Evolutionary conservation across 139 green algal genomes (phyloP).

Genomic region (Chlamydomonas asymmetrica): DNA sequence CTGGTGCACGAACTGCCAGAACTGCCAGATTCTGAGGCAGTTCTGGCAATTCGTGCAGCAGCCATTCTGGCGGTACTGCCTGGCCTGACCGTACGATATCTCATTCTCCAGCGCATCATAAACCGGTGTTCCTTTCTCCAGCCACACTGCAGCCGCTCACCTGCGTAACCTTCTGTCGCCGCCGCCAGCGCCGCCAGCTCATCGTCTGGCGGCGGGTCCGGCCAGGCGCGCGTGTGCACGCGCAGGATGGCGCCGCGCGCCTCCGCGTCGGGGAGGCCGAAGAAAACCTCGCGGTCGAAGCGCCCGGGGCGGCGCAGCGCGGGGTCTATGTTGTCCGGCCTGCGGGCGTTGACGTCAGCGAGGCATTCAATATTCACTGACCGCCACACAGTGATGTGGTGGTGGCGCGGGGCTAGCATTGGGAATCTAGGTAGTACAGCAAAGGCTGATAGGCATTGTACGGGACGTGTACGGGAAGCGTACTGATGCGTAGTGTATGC

Average conservation of each 20-base stretch:
- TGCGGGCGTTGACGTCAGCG: too few relatives aligned
- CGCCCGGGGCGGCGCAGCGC: constrained; percentile 73
- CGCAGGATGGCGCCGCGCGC: constrained; percentile 33
- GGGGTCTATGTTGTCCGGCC: constrained; percentile 73
- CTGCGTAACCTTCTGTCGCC: constrained; percentile 15
- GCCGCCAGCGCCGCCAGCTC: constrained; percentile 25
- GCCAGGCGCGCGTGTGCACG: constrained; percentile 50
- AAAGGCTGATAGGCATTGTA: too few relatives aligned
- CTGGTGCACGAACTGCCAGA: background rate
- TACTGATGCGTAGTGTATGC: too few relatives aligned
- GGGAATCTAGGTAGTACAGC: too few relatives aligned
- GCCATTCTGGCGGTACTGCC: background rate
- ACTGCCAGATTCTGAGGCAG: background rate
- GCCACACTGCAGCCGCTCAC: background rate
- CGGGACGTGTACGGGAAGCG: too few relatives aligned
- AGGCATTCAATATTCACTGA: background rate
- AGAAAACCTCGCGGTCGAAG: constrained; percentile 76
- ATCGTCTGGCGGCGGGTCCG: constrained; percentile 4
- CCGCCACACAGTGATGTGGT: background rate
- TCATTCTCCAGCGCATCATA: too few relatives aligned
- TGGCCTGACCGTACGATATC: background rate
- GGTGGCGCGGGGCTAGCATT: too few relatives aligned
- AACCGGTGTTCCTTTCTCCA: background rate
- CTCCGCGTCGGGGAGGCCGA: constrained; percentile 38
- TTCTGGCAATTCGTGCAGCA: background rate